Evolutionary conservation across 148 eudicot genomes (phyloP).

Genomic region (Rhododendron molle): DNA sequence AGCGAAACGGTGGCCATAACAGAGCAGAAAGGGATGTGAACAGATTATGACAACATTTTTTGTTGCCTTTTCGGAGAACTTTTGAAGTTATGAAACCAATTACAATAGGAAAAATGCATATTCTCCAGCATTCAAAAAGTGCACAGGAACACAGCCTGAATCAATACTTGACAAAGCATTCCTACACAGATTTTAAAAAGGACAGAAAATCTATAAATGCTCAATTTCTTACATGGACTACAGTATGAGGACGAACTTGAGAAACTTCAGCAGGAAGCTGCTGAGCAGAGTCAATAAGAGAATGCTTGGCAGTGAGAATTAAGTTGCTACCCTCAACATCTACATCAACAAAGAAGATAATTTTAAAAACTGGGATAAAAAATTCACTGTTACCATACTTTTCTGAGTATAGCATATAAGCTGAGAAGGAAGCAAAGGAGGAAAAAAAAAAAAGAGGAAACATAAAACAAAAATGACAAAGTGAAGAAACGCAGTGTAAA

Average conservation of each 20-base stretch:
- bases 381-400: neutral
- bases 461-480: neutral
- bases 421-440: neutral
- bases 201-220: neutral
- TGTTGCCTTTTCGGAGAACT: neutral
- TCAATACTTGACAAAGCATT: neutral
- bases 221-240: slow-evolving; percentile 59
- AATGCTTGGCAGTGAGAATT: slow-evolving; percentile 75
- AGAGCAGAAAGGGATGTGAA: neutral
- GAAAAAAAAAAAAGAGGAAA: neutral
- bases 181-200: neutral
- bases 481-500: neutral
- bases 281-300: slow-evolving; percentile 58
- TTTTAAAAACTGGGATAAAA: neutral
- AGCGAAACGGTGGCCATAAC: neutral
- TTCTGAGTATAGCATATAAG: neutral
- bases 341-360: slow-evolving; percentile 18
- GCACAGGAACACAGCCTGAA: neutral
- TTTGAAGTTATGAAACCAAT: neutral
- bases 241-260: slow-evolving; percentile 49
- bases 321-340: slow-evolving; percentile 75
- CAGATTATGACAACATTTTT: neutral
- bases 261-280: slow-evolving; percentile 60
- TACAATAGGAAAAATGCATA: neutral
- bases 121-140: neutral